Conservation (phyloP, 1,139 yeast species). For the Yamadazyma diddensiae region DNA sequence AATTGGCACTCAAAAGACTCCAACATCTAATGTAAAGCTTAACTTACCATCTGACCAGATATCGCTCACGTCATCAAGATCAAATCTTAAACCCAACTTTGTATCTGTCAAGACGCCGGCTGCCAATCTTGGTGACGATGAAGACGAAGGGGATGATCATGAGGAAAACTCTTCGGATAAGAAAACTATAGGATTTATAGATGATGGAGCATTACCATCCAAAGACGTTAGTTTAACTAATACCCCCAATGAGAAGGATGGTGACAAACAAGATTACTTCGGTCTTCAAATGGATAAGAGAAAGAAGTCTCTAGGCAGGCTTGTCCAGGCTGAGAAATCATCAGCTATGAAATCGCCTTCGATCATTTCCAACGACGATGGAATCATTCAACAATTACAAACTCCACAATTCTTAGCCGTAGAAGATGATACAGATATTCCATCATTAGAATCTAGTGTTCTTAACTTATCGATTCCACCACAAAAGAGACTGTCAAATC, state of each 20-base stretch:
- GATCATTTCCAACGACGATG: constrained; percentile 38
- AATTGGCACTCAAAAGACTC: constrained; percentile 1
- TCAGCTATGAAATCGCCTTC: constrained; percentile 25
- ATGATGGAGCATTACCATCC: constrained; percentile 17
- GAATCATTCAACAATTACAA: constrained; percentile 33
- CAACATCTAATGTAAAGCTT: constrained; percentile 6
- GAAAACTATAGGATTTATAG: constrained; percentile 32
- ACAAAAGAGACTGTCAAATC: neutral
- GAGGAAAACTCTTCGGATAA: constrained; percentile 30
- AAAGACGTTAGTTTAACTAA: constrained; percentile 4
- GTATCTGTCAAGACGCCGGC: constrained; percentile 77
- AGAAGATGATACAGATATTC: constrained; percentile 22
- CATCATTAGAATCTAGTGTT: constrained; percentile 15
- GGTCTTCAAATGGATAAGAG: constrained; percentile 12
- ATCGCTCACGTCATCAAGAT: constrained; percentile 32
- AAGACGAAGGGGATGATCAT: constrained; percentile 49
- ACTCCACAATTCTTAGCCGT: constrained; percentile 35
- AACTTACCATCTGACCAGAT: constrained; percentile 15
- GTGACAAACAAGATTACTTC: constrained; percentile 14
- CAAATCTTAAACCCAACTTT: constrained; percentile 62
- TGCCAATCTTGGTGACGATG: constrained; percentile 67
- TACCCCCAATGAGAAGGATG: constrained; percentile 16
- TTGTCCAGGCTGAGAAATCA: constrained; percentile 8
- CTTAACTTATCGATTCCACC: constrained; percentile 8
- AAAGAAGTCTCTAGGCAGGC: constrained; percentile 6